Base-by-base conservation (phyloP, 1,284 basidiomycete species). In the Tilletia walkeri region DNA sequence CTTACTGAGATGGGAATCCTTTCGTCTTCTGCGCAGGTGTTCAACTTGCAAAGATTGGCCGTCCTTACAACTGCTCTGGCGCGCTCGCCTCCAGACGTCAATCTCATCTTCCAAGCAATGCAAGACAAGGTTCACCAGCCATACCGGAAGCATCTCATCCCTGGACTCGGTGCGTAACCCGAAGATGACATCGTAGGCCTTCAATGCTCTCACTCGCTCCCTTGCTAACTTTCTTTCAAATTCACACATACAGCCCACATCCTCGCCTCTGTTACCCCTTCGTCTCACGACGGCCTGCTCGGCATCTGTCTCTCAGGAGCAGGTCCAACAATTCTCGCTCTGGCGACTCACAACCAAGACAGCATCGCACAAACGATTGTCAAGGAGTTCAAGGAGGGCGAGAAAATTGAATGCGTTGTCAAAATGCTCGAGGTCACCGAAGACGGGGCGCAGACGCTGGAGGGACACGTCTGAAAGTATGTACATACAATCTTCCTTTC, bases 61-160 rank as follows among this genome's bases (percentile, higher is more conserved):
- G 96, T 99, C n/a, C 88, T 99, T 70, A 99, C 96, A 0, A 96
- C 94, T 0, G 95, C 96, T 0, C 88, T 99, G 5, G 91, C 90
- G 0, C 90, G 92, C 81, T 89, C 90, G 14, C 95, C 96, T 1
- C 95, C 95, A 0, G 93, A 99, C 83, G 88, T 94, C 0, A 90
- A 91, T 54, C 89, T 99, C 36, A 98, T 99, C 76, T 99, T 95
- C 85, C 95, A 99, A 84, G 96, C 95, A 0, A 99, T 99, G 96
- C 97, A 98, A 84, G 96, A 99, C 86, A 89, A 92, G 65, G 89
- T 99, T 14, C 96, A 99, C 84, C 96, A 99, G 84, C 96, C 96
- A 0, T 99, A 98, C 85, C 89, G 96, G 47, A 93, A 92, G 85
- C 85, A 88, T 53, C 87, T 99, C 69, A 97, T 99, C 72, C 96